phyloP scores from a whole-genome alignment of 2,329 filamentous ascomycete genomes.

The Penicillium paneum region DNA sequence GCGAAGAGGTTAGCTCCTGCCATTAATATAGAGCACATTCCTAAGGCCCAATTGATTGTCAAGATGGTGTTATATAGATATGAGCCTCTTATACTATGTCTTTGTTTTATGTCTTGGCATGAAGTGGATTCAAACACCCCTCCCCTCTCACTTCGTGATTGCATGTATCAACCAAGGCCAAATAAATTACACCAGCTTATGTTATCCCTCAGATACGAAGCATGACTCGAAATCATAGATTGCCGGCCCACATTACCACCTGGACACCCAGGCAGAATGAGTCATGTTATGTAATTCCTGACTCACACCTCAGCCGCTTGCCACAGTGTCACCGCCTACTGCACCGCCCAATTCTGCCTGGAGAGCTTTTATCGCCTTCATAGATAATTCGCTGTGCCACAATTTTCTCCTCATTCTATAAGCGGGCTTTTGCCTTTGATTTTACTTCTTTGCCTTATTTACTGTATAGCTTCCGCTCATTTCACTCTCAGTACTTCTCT shows the following conservation, averaged over 20 bases:
- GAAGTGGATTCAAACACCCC: background rate
- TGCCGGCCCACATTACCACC: background rate
- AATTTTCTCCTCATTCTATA: background rate
- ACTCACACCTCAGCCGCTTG: background rate
- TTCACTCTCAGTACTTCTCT: background rate
- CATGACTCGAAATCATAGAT: slow-evolving; percentile 10
- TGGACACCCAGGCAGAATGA: background rate
- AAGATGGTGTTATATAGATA: background rate
- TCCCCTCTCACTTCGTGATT: background rate
- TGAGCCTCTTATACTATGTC: background rate
- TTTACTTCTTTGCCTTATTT: background rate
- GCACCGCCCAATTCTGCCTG: slow-evolving; percentile 21
- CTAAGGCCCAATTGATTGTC: background rate
- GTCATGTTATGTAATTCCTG: slow-evolving; percentile 8
- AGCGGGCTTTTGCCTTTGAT: background rate
- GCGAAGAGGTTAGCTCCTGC: too few relatives aligned
- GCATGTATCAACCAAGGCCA: background rate
- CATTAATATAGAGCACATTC: background rate
- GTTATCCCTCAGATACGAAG: background rate
- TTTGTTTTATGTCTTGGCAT: background rate
- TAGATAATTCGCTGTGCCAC: slow-evolving; percentile 12
- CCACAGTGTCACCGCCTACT: slow-evolving; percentile 13
- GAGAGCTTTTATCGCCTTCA: slow-evolving; percentile 19
- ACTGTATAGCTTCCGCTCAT: background rate
- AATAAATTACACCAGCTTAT: background rate